Evolutionary conservation across 2,329 filamentous ascomycete species (phyloP).

Genomic region (Penicillium crustosum): DNA sequence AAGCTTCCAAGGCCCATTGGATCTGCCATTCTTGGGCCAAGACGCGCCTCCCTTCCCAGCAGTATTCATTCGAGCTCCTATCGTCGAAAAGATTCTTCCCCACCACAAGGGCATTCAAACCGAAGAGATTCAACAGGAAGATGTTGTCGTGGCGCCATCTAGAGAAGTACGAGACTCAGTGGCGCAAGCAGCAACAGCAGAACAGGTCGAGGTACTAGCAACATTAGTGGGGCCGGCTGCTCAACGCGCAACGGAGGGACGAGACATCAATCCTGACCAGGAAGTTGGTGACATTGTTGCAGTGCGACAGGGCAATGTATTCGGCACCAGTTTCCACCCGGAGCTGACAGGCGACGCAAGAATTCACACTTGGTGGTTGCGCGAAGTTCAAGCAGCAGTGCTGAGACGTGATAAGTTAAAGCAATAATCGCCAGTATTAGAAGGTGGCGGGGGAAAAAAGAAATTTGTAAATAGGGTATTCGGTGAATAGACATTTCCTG

Average conservation of each 20-base stretch:
- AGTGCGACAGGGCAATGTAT: slow-evolving; percentile 84
- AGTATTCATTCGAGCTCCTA: slow-evolving; percentile 91
- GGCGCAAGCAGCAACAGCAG: slow-evolving; percentile 47
- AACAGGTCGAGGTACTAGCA: slow-evolving; percentile 59
- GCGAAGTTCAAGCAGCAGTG: slow-evolving; percentile 59
- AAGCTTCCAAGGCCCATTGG: slow-evolving; percentile 76
- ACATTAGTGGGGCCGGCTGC: slow-evolving; percentile 55
- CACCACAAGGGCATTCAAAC: slow-evolving; percentile 52
- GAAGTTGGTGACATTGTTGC: slow-evolving; percentile 74
- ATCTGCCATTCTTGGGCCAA: slow-evolving; percentile 66
- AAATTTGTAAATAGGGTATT: slow-evolving; percentile 31
- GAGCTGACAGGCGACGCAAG: slow-evolving; percentile 84
- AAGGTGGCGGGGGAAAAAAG: slow-evolving; percentile 8
- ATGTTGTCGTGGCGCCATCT: slow-evolving; percentile 59
- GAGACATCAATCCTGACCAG: slow-evolving; percentile 39
- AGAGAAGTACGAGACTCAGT: slow-evolving; percentile 48
- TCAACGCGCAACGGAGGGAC: slow-evolving; percentile 48
- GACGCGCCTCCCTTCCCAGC: slow-evolving; percentile 63
- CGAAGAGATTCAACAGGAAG: slow-evolving; percentile 49
- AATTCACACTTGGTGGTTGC: slow-evolving; percentile 93
- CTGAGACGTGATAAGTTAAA: slow-evolving; percentile 27
- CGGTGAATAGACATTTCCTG: slow-evolving; percentile 29
- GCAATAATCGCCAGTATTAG: slow-evolving; percentile 18
- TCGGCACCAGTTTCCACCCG: slow-evolving; percentile 94
- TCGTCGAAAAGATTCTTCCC: slow-evolving; percentile 78